A percentile compares a stretch with the other conserved stretches of the same genome.
Evolutionary conservation across 495 filamentous ascomycete species (phyloP).

Genomic region (Entonaema liquescens): DNA sequence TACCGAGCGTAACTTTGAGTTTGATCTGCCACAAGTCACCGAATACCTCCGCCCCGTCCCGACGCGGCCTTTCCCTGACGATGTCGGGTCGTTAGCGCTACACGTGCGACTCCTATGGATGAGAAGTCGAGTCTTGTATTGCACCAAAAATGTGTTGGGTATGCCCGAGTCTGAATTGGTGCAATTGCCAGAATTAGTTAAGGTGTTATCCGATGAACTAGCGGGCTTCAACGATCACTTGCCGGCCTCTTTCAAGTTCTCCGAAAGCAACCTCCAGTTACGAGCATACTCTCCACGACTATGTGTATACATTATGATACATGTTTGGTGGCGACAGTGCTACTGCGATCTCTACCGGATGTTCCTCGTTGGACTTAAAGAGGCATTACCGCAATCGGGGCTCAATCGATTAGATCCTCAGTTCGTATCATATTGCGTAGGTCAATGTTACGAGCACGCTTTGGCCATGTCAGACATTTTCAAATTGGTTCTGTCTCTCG

Average conservation of each 20-base stretch:
- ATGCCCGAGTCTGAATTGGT: conserved; percentile 49
- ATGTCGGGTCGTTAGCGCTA: conserved; percentile 59
- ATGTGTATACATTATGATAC: conserved; percentile 60
- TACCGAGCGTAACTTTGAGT: conserved; percentile 63
- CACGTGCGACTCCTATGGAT: conserved; percentile 59
- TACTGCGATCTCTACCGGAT: conserved; percentile 60
- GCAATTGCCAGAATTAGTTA: conserved; percentile 50
- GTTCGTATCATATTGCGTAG: conserved; percentile 50
- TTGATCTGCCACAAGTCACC: conserved; percentile 58
- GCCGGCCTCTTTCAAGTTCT: conserved; percentile 57
- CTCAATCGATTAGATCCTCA: conserved; percentile 51
- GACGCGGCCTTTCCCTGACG: conserved; percentile 51
- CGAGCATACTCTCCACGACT: conserved; percentile 58
- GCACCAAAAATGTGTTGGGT: conserved; percentile 47
- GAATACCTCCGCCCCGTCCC: conserved; percentile 52
- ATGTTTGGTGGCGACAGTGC: conserved; percentile 61
- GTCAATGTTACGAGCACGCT: conserved; percentile 58
- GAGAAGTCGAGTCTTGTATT: conserved; percentile 55
- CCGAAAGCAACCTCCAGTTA: conserved; percentile 57
- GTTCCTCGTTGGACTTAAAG: conserved; percentile 54
- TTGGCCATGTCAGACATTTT: conserved; percentile 59
- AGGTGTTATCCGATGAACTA: conserved; percentile 54
- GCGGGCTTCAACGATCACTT: conserved; percentile 55
- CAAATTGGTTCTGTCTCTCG: conserved; percentile 51
- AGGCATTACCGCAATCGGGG: conserved; percentile 49